These are phyloP conservation scores for Microcyclospora tardicrescens DNA, from an alignment of 2,329 filamentous ascomycete genomes.

Conservation along the genomic window DNA sequence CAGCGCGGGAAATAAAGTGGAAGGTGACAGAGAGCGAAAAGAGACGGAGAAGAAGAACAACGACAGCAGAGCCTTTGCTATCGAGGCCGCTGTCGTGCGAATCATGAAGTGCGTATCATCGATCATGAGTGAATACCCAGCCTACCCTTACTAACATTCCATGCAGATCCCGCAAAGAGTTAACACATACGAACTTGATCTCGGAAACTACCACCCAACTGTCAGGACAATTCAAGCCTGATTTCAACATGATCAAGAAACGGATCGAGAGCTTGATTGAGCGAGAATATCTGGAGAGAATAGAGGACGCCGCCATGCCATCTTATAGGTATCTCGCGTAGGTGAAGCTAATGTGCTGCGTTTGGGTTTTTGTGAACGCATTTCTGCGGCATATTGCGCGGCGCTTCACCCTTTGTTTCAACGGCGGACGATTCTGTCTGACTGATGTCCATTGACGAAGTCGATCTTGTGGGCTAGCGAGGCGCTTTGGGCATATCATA, in stretches of 20 bases:
- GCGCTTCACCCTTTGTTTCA: no score
- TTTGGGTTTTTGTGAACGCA: no score
- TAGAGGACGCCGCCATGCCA: constrained; percentile 50
- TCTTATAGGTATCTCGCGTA: constrained; percentile 61
- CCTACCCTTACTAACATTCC: constrained; percentile 16
- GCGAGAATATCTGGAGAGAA: constrained; percentile 64
- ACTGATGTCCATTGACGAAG: no score
- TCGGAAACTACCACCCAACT: constrained; percentile 61
- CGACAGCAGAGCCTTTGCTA: constrained; percentile 54
- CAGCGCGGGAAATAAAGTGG: constrained; percentile 67
- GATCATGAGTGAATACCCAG: neutral
- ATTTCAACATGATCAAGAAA: constrained; percentile 65
- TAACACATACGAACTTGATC: constrained; percentile 55
- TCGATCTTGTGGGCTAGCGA: no score
- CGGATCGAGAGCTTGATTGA: constrained; percentile 67
- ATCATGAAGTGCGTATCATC: constrained; percentile 66
- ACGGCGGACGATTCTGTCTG: no score
- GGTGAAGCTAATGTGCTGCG: no score
- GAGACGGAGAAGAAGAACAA: constrained; percentile 66
- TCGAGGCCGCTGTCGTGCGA: constrained; percentile 65
- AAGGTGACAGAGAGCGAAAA: constrained; percentile 54
- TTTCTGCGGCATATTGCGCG: no score
- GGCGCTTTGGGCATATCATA: no score
- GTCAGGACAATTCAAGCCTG: constrained; percentile 57
- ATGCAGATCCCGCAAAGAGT: constrained; percentile 57